A percentile compares a stretch with the other conserved stretches of the same genome.
These are phyloP conservation scores for Dittrichia graveolens DNA, from an alignment of 129 eudicot genomes.

Conservation along the genomic window DNA sequence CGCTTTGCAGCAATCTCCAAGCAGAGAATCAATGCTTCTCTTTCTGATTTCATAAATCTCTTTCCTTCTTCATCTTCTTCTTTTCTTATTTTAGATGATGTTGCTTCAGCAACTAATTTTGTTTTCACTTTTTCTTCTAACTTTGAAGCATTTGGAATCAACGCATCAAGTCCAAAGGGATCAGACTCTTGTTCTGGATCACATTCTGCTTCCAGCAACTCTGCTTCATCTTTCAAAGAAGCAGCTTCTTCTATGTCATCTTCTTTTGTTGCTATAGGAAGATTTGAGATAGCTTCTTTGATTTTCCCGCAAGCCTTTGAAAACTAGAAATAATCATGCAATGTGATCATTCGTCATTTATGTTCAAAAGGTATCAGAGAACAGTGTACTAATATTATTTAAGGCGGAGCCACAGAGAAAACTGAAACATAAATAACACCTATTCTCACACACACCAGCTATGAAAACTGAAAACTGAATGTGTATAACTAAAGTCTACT, in stretches of 20 bases:
- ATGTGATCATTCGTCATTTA: neutral
- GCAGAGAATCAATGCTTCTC: conserved; percentile 82
- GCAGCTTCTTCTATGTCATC: conserved; percentile 92
- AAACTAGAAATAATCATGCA: conserved; percentile 46
- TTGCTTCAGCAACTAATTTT: conserved; percentile 43
- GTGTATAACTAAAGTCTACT: too few relatives aligned
- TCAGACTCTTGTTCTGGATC: conserved; percentile 62
- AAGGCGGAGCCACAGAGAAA: too few relatives aligned
- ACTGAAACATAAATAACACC: too few relatives aligned
- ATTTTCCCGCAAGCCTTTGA: conserved; percentile 87
- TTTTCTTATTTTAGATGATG: conserved; percentile 35
- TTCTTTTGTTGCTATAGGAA: conserved; percentile 80
- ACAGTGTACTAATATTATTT: neutral
- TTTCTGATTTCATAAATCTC: conserved; percentile 69
- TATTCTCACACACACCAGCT: too few relatives aligned
- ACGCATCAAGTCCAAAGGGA: conserved; percentile 90
- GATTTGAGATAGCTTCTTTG: conserved; percentile 70
- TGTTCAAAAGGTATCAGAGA: neutral
- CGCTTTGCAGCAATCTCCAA: conserved; percentile 91
- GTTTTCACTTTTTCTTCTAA: conserved; percentile 57
- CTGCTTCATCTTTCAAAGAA: conserved; percentile 59
- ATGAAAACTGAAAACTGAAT: too few relatives aligned
- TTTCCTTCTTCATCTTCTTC: conserved; percentile 69
- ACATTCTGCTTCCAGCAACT: conserved; percentile 31
- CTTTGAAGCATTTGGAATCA: conserved; percentile 49